Percentiles rank a stretch among this genome's conserved stretches.
phyloP scores from a whole-genome alignment of 306 rosid genomes.

The Cyamopsis tetragonoloba region DNA sequence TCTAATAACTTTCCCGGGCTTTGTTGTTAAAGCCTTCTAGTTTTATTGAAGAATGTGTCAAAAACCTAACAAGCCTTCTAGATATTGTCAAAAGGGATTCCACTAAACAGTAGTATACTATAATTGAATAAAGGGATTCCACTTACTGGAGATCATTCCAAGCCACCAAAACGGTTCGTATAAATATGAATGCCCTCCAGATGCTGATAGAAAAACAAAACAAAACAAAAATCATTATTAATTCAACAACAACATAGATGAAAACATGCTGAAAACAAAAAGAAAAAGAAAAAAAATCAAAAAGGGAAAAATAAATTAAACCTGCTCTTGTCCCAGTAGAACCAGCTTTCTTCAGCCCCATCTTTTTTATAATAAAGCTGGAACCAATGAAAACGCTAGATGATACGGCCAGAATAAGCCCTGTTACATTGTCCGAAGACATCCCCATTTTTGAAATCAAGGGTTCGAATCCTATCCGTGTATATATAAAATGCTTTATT shows the following conservation, averaged over 20 bases:
- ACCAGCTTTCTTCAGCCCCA: constrained; percentile 74
- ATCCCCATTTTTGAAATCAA: constrained; percentile 72
- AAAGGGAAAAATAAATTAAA: not conserved
- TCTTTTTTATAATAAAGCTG: constrained; percentile 82
- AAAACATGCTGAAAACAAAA: not conserved
- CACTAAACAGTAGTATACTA: not conserved
- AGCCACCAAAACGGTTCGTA: constrained; percentile 87
- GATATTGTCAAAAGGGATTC: not conserved
- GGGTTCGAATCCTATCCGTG: no score
- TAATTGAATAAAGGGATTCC: not conserved
- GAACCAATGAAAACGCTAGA: constrained; percentile 88
- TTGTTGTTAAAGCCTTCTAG: not conserved
- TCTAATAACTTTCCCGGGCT: no score
- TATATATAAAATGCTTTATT: no score
- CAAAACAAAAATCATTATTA: not conserved
- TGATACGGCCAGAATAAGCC: constrained; percentile 70
- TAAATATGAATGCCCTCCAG: constrained; percentile 78
- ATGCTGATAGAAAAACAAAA: constrained; percentile 42
- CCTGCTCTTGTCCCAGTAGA: constrained; percentile 78
- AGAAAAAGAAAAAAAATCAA: not conserved
- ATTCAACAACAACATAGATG: not conserved
- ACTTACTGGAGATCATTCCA: constrained; percentile 90
- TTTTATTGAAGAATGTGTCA: not conserved
- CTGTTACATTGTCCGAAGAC: constrained; percentile 63
- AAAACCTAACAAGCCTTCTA: not conserved